phyloP scores from a whole-genome alignment of 2,329 filamentous ascomycete genomes.

The Neopestalotiopsis clavispora region DNA sequence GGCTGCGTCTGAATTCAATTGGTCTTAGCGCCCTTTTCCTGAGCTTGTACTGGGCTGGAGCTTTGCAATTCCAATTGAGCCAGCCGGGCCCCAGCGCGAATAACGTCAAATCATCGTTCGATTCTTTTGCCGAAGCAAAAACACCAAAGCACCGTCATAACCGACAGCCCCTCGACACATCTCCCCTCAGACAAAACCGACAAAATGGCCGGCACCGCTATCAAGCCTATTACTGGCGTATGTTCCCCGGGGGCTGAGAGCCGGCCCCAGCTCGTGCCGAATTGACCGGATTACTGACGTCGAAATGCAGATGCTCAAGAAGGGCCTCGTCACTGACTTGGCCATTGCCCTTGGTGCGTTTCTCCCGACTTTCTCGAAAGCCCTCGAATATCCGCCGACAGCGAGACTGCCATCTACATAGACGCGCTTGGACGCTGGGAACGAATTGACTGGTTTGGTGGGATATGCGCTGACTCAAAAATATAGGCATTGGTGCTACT shows the following conservation, averaged over 20 bases:
- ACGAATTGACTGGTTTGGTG: neutral
- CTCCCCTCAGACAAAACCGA: conserved; percentile 19
- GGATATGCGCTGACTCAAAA: conserved; percentile 37
- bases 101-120: conserved; percentile 21
- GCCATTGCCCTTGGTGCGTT: conserved; percentile 60
- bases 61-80: conserved; percentile 12
- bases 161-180: conserved; percentile 18
- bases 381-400: neutral
- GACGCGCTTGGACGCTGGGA: neutral
- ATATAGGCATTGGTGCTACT: conserved; percentile 55
- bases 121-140: conserved; percentile 13
- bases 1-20: conserved; percentile 8
- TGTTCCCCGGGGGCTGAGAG: conserved; percentile 37
- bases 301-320: conserved; percentile 60
- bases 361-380: neutral
- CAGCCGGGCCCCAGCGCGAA: conserved; percentile 18
- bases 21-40: conserved; percentile 11
- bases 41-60: conserved; percentile 7
- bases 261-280: conserved; percentile 9
- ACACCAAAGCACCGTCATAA: conserved; percentile 3
- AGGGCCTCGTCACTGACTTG: conserved; percentile 62
- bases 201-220: conserved; percentile 41
- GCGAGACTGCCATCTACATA: neutral
- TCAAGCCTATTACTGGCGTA: conserved; percentile 66
- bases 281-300: conserved; percentile 7